Evolutionary conservation across 371 early-diverging fungal species (phyloP).

Genomic region (Mucor irregularis): DNA sequence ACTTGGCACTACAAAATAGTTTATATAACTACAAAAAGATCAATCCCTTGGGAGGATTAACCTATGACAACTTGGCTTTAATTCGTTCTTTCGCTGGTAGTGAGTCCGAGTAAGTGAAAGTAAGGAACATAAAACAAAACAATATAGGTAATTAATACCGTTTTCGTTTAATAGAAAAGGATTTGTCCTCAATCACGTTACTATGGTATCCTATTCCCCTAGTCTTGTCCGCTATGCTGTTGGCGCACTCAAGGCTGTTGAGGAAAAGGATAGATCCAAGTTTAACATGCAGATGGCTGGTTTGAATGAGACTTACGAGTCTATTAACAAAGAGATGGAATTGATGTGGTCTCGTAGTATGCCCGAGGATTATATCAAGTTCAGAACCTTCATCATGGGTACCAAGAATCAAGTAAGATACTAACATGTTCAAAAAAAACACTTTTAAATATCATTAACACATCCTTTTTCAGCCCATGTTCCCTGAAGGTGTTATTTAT

Average conservation of each 20-base stretch:
- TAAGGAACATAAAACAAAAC: slow-evolving; percentile 29
- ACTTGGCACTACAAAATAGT: neutral
- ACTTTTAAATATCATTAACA: neutral
- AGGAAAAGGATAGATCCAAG: slow-evolving; percentile 48
- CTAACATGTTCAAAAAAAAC: neutral
- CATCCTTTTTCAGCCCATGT: slow-evolving; percentile 63
- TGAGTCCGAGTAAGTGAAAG: slow-evolving; percentile 68
- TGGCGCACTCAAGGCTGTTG: slow-evolving; percentile 59
- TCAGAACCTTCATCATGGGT: slow-evolving; percentile 90
- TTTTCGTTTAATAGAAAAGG: slow-evolving; percentile 67
- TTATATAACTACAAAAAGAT: slow-evolving; percentile 80
- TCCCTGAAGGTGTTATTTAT: slow-evolving; percentile 83
- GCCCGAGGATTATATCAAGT: slow-evolving; percentile 77
- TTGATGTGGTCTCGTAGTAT: slow-evolving; percentile 76
- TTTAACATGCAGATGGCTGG: slow-evolving; percentile 63
- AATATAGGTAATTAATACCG: slow-evolving; percentile 49
- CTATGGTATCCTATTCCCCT: slow-evolving; percentile 81
- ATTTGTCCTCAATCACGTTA: slow-evolving; percentile 82
- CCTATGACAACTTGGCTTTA: slow-evolving; percentile 73
- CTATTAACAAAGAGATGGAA: slow-evolving; percentile 77
- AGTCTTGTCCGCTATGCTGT: slow-evolving; percentile 62
- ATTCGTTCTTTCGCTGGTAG: slow-evolving; percentile 78
- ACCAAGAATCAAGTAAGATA: slow-evolving; percentile 69
- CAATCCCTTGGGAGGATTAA: slow-evolving; percentile 55
- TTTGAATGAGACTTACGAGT: slow-evolving; percentile 60